Conservation (phyloP, 352 stramenopile species). For the Phytophthora pluvialis region DNA sequence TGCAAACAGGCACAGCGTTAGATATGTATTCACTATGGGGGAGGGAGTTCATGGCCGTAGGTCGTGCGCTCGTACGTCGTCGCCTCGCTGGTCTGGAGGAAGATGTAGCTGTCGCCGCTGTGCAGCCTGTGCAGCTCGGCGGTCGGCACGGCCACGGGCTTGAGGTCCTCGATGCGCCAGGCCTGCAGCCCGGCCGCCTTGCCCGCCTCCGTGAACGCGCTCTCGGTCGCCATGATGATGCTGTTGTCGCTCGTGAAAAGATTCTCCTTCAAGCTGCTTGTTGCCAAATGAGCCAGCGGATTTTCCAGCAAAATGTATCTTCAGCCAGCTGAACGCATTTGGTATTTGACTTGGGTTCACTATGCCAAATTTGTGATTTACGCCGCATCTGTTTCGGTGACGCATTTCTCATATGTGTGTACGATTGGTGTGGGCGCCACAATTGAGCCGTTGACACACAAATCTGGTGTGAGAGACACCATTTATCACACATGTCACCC, state of each 20-base stretch:
- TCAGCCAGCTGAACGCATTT: background rate
- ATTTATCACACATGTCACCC: background rate
- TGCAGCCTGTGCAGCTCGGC: constrained; percentile 90
- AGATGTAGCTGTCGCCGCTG: constrained; percentile 97
- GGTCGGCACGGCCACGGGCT: constrained; percentile 60
- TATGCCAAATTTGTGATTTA: constrained; percentile 36
- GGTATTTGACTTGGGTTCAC: constrained; percentile 17
- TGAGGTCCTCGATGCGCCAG: constrained; percentile 87
- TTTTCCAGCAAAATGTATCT: constrained; percentile 28
- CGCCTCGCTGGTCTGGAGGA: constrained; percentile 85
- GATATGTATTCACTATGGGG: background rate
- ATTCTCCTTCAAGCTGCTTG: constrained; percentile 34
- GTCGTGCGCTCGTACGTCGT: constrained; percentile 43
- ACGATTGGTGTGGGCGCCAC: constrained; percentile 7
- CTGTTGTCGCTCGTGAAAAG: constrained; percentile 17
- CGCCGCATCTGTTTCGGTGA: background rate
- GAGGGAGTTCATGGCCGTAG: background rate
- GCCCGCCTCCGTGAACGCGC: constrained; percentile 62
- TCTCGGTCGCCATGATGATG: constrained; percentile 72
- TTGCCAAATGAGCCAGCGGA: constrained; percentile 33
- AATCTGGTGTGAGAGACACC: background rate
- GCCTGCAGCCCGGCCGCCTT: constrained; percentile 74
- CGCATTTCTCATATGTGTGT: constrained; percentile 24
- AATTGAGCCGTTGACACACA: background rate
- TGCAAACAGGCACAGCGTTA: constrained; percentile 1